Base-by-base conservation (phyloP, 306 rosid species). In the Calophaca sinica region DNA sequence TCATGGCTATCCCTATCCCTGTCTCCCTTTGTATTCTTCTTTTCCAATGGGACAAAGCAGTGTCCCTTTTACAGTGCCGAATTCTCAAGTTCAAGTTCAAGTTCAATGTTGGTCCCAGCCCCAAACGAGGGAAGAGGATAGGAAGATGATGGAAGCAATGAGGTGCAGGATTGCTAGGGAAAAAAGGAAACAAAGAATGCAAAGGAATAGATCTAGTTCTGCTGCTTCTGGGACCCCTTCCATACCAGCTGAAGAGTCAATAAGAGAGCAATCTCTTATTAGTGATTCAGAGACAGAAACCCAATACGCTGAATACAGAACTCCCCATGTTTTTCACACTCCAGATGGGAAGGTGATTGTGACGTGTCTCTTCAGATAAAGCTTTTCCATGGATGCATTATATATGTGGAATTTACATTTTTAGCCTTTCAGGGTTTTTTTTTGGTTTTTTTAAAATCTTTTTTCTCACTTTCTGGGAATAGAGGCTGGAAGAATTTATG, bases 281-380 rank as follows among this genome's bases (percentile, higher is more conserved):
- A 15, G 42, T 42, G 35, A 15, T 39, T 42, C 33, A 5, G 76
- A 35, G 15, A 60, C 28, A 5, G 4, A 3, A n/a, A 35, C 11
- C 5, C 35, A 15, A 31, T 46, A 32, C n/a, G 63, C 48, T 38
- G 2, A 5, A 42, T 42, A 38, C 42, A 38, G 2, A 36, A 36
- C 39, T 11, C 67, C 33, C 5, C 32, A 46, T 62, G 68, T 51
- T 26, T 79, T 90, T 26, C 62, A 12, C 61, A 66, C 84, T 4
- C 87, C 77, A 11, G 85, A 88, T 76, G 87, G 88, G 1, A 88
- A 84, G 93, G 98, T 86, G 45, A 62, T 75, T 15, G 4, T 32
- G 7, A 2, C 0, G 3, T 45, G 3, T 51, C 26, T 51, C 7
- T 51, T 14, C 26, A 13, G 26, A 51, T 7, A 14, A 33, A 59